A percentile compares a stretch with the other conserved stretches of the same genome.
Conservation (phyloP, 306 rosid species). For the Psophocarpus tetragonolobus region DNA sequence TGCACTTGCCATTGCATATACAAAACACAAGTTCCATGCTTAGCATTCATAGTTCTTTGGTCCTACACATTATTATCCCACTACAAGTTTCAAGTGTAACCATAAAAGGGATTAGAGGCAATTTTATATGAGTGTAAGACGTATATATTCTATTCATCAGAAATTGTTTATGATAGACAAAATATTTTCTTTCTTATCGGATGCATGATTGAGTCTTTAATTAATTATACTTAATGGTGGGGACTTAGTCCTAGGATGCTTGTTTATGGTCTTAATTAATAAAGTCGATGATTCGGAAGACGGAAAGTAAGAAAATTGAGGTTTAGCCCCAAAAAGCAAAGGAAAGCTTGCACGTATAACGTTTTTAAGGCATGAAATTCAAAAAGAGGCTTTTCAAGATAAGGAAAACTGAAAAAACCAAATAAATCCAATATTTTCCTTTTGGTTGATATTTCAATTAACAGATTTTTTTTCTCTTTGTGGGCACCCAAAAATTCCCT, state of each 20-base stretch:
- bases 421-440: slow-evolving; percentile 55
- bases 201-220: slow-evolving; percentile 39
- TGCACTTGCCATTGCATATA: slow-evolving; percentile 8
- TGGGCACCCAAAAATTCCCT: slow-evolving; percentile 52
- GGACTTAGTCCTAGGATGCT: slow-evolving; percentile 66
- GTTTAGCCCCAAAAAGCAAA: slow-evolving; percentile 37
- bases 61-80: slow-evolving; percentile 50
- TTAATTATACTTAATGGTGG: slow-evolving; percentile 43
- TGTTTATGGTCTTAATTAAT: slow-evolving; percentile 29
- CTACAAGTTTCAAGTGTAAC: slow-evolving; percentile 30
- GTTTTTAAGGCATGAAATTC: slow-evolving; percentile 33
- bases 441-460: slow-evolving; percentile 48
- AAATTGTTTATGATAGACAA: not conserved
- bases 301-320: slow-evolving; percentile 36
- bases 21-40: slow-evolving; percentile 39
- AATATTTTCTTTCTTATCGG: slow-evolving; percentile 6
- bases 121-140: slow-evolving; percentile 16
- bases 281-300: slow-evolving; percentile 53
- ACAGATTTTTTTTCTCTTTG: slow-evolving; percentile 1
- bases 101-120: slow-evolving; percentile 19
- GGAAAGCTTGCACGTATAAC: slow-evolving; percentile 33
- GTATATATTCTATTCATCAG: not conserved
- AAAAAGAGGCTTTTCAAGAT: slow-evolving; percentile 45
- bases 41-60: slow-evolving; percentile 46
- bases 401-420: slow-evolving; percentile 35